phyloP scores from a whole-genome alignment of 2,329 filamentous ascomycete genomes.

The Nothophoma quercina region DNA sequence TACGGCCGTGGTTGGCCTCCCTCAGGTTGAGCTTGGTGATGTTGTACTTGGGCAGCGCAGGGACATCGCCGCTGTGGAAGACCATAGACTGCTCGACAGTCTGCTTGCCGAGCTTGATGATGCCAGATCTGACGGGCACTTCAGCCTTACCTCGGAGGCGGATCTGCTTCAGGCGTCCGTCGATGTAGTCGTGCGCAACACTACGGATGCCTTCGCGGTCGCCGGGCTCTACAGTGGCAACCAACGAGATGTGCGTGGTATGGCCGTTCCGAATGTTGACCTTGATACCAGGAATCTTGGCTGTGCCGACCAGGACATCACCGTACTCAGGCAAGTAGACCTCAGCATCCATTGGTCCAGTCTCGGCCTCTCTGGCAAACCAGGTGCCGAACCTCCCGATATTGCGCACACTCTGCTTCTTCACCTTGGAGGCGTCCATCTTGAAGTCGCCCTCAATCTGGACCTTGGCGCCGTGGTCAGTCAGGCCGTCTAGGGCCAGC shows the following conservation, averaged over 20 bases:
- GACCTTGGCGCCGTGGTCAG: constrained; percentile 76
- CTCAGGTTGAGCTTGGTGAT: constrained; percentile 81
- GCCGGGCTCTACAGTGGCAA: constrained; percentile 78
- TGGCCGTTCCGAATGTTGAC: constrained; percentile 81
- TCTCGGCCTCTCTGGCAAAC: constrained; percentile 79
- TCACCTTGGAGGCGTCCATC: constrained; percentile 79
- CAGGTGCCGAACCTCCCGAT: constrained; percentile 81
- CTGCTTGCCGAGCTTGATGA: constrained; percentile 81
- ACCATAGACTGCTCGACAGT: constrained; percentile 75
- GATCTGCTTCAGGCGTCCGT: constrained; percentile 75
- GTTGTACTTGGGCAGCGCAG: constrained; percentile 80
- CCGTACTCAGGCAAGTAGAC: constrained; percentile 86
- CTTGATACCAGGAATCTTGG: constrained; percentile 75
- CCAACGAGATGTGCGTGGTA: constrained; percentile 78
- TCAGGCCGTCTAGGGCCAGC: constrained; percentile 86
- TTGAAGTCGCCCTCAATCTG: constrained; percentile 82
- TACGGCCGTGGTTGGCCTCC: constrained; percentile 67
- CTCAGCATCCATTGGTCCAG: constrained; percentile 72
- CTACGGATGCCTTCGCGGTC: constrained; percentile 77
- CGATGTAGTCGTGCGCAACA: constrained; percentile 88
- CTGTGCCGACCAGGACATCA: constrained; percentile 78
- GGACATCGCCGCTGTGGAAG: constrained; percentile 80
- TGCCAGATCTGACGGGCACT: constrained; percentile 77
- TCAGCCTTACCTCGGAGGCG: constrained; percentile 76
- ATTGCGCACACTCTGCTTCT: constrained; percentile 73